A percentile compares a stretch with the other conserved stretches of the same genome.
phyloP scores from a whole-genome alignment of 805 yeast genomes.

The Wickerhamiella lipophila region DNA sequence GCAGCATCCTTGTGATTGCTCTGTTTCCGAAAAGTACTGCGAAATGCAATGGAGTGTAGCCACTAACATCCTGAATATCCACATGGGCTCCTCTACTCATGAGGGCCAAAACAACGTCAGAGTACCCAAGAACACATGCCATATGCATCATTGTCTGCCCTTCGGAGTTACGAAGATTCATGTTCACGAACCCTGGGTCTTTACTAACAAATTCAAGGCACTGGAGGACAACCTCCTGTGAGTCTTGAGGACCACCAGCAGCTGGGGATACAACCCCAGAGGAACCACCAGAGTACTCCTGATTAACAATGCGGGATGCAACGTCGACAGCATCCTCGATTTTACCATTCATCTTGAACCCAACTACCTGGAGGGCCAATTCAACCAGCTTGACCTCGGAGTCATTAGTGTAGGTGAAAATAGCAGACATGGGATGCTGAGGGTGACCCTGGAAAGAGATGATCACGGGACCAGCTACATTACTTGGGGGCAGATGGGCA shows the following conservation, averaged over 20 bases:
- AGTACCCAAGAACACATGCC: constrained; percentile 65
- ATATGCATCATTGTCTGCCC: constrained; percentile 86
- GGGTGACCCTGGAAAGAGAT: constrained; percentile 60
- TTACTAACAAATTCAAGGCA: constrained; percentile 25
- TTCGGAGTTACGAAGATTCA: constrained; percentile 67
- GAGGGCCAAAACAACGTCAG: constrained; percentile 47
- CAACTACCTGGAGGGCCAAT: constrained; percentile 89
- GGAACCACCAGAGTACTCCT: constrained; percentile 25
- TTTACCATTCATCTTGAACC: constrained; percentile 91
- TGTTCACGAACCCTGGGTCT: constrained; percentile 40
- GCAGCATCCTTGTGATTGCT: constrained; percentile 27
- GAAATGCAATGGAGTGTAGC: constrained; percentile 76
- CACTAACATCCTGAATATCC: constrained; percentile 64
- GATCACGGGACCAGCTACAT: constrained; percentile 78
- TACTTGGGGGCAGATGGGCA: constrained; percentile 85
- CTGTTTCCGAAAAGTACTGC: constrained; percentile 69
- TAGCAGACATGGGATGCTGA: constrained; percentile 26
- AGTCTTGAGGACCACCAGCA: constrained; percentile 19
- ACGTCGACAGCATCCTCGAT: constrained; percentile 89
- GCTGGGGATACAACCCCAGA: constrained; percentile 5
- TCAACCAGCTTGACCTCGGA: constrained; percentile 91
- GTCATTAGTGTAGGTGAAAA: constrained; percentile 88
- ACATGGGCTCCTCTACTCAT: constrained; percentile 44
- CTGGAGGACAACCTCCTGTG: constrained; percentile 22
- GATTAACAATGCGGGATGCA: constrained; percentile 68